Conservation (phyloP, 2,329 filamentous ascomycete genomes). For the Colletotrichum acutatum region DNA sequence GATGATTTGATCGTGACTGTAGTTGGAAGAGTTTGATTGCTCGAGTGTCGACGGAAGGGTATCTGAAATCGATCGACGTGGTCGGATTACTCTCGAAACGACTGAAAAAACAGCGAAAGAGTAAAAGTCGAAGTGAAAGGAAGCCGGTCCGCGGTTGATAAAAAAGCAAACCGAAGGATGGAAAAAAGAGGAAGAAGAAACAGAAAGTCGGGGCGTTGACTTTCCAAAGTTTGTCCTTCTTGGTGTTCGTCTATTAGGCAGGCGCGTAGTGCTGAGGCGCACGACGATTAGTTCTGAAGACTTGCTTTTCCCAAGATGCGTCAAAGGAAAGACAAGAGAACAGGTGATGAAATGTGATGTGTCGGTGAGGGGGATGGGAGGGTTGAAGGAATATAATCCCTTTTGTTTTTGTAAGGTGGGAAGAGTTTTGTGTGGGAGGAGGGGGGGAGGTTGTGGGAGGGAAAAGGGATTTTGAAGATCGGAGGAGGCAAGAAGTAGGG, state of each 20-base stretch:
- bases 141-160: constrained; percentile 34
- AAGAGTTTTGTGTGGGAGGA: constrained; percentile 38
- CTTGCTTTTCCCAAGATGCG: constrained; percentile 52
- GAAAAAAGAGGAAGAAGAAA: constrained; percentile 36
- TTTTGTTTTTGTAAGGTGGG: constrained; percentile 44
- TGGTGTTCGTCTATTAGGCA: constrained; percentile 44
- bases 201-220: constrained; percentile 44
- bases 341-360: constrained; percentile 39
- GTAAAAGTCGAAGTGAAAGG: constrained; percentile 35
- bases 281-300: constrained; percentile 35
- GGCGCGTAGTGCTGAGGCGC: constrained; percentile 34
- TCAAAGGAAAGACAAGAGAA: constrained; percentile 60
- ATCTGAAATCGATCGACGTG: constrained; percentile 22
- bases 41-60: constrained; percentile 20
- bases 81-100: constrained; percentile 44
- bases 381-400: constrained; percentile 41
- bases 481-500: constrained; percentile 44
- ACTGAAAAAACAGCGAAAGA: constrained; percentile 32
- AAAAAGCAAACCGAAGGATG: constrained; percentile 36
- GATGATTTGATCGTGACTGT: constrained; percentile 38
- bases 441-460: constrained; percentile 37
- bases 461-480: constrained; percentile 41
- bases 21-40: constrained; percentile 21
- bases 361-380: constrained; percentile 36
- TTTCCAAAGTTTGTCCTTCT: constrained; percentile 41